Evolutionary conservation across 2,329 filamentous ascomycete species (phyloP).

Genomic region (Exophiala sideris): DNA sequence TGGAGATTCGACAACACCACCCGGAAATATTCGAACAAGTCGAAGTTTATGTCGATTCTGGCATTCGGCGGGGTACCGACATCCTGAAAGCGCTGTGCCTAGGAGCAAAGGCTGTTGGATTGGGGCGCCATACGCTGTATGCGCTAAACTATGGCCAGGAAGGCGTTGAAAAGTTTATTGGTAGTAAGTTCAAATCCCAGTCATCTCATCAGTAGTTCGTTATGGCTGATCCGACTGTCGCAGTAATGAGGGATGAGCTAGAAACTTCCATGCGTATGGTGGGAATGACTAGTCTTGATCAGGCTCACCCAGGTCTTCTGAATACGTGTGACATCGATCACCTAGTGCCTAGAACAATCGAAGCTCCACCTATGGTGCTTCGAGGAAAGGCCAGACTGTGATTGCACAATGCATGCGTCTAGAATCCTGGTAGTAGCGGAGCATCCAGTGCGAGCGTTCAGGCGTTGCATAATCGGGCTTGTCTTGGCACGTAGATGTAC

Average conservation of each 20-base stretch:
- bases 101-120: constrained; percentile 52
- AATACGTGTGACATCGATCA: constrained; percentile 48
- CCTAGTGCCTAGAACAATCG: constrained; percentile 33
- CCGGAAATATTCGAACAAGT: constrained; percentile 28
- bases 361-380: too few species aligned
- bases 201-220: background rate
- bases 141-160: constrained; percentile 70
- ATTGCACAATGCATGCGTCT: too few species aligned
- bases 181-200: constrained; percentile 35
- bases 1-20: constrained; percentile 58
- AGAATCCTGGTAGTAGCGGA: too few species aligned
- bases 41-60: constrained; percentile 29
- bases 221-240: background rate
- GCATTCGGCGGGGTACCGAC: constrained; percentile 26
- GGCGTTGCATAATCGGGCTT: too few species aligned
- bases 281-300: constrained; percentile 59
- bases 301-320: constrained; percentile 60
- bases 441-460: too few species aligned
- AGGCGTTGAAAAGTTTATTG: constrained; percentile 70
- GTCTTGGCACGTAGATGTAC: too few species aligned
- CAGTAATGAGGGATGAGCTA: constrained; percentile 58
- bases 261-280: constrained; percentile 65
- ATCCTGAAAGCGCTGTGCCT: constrained; percentile 33
- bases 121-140: constrained; percentile 51
- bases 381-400: too few species aligned